A percentile compares a stretch with the other conserved stretches of the same genome.
Conservation (phyloP, 352 stramenopile genomes). For the Thalassiosira mediterranea region DNA sequence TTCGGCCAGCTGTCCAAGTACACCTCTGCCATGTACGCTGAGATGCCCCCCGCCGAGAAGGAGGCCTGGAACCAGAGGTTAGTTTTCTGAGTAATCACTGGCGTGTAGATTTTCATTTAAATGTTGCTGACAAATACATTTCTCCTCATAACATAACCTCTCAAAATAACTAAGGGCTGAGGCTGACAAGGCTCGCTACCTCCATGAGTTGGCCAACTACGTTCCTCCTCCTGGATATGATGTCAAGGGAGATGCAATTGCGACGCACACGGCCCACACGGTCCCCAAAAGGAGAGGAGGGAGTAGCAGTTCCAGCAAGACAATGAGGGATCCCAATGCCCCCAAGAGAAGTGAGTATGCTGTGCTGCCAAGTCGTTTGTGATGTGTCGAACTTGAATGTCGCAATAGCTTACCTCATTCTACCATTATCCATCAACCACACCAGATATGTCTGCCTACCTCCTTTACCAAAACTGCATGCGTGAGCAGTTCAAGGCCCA, state of each 20-base stretch:
- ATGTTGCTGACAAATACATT: too few relatives aligned
- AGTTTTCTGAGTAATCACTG: too few relatives aligned
- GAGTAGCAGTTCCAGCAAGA: slow-evolving; percentile 20
- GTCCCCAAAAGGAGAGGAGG: slow-evolving; percentile 42
- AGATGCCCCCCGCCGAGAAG: slow-evolving; percentile 72
- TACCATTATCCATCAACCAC: too few relatives aligned
- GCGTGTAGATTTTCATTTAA: too few relatives aligned
- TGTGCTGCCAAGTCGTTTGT: slow-evolving; percentile 35
- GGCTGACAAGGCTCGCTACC: slow-evolving; percentile 68
- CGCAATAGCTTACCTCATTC: too few relatives aligned
- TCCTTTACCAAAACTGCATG: slow-evolving; percentile 95
- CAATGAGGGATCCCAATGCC: slow-evolving; percentile 86
- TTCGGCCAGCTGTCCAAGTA: slow-evolving; percentile 79
- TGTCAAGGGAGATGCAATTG: slow-evolving; percentile 70
- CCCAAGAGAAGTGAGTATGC: slow-evolving; percentile 90
- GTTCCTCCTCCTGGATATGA: slow-evolving; percentile 73
- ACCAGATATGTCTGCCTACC: slow-evolving; percentile 91
- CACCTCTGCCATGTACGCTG: slow-evolving; percentile 77
- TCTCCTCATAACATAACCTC: too few relatives aligned
- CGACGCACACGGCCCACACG: slow-evolving; percentile 32
- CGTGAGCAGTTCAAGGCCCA: slow-evolving; percentile 86
- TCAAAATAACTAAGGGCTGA: too few relatives aligned
- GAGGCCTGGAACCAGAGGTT: slow-evolving; percentile 69
- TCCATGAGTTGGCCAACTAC: slow-evolving; percentile 71
- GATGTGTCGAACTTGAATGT: background rate